phyloP scores from a whole-genome alignment of 345 rosid species.

The Eucalyptus viminalis region DNA sequence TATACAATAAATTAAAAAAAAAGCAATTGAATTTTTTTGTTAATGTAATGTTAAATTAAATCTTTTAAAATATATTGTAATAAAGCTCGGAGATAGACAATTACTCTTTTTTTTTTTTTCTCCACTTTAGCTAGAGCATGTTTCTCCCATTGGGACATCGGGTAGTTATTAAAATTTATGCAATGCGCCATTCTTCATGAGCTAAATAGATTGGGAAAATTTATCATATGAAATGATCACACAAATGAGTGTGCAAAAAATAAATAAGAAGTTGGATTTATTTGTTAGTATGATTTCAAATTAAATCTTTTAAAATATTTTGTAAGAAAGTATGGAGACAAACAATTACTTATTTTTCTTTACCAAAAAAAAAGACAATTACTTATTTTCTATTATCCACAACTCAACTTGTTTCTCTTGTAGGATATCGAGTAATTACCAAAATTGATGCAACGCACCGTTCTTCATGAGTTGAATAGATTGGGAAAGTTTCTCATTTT shows the following conservation, averaged over 20 bases:
- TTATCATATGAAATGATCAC: background rate
- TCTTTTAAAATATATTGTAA: background rate
- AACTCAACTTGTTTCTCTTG: no score
- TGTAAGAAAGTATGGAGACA: accelerated
- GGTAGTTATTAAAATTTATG: background rate
- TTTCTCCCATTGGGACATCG: background rate
- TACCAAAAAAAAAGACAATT: no score
- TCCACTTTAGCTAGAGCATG: no score
- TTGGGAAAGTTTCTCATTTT: background rate
- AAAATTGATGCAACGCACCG: background rate
- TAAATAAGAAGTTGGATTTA: background rate
- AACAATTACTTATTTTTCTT: background rate
- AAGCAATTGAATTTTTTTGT: background rate
- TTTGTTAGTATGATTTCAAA: background rate
- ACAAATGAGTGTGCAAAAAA: background rate
- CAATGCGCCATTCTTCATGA: background rate
- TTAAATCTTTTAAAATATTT: background rate
- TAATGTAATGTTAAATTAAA: background rate
- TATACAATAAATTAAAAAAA: background rate
- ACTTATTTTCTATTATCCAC: no score
- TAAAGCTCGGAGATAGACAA: background rate
- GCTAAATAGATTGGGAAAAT: background rate
- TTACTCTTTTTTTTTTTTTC: background rate
- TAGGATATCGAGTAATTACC: background rate
- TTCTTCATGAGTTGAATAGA: background rate